Evolutionary conservation across 768 basidiomycete genomes (phyloP).

Genomic region (Lentinula guzmanii): DNA sequence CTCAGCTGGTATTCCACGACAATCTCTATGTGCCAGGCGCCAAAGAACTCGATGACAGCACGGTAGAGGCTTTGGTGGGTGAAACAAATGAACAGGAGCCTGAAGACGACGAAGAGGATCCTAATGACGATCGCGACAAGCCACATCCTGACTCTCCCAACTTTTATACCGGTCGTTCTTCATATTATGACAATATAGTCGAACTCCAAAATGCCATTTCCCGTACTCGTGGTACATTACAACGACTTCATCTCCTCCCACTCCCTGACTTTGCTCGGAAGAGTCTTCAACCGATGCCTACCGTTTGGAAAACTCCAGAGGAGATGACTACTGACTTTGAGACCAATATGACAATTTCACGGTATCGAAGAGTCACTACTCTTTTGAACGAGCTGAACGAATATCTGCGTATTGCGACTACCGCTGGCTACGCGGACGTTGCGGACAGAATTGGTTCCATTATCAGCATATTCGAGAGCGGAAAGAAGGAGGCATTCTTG

Average conservation of each 20-base stretch:
- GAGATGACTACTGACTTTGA: slow-evolving; percentile 56
- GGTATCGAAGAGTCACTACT: slow-evolving; percentile 59
- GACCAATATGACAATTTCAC: slow-evolving; percentile 56
- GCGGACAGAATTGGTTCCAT: slow-evolving; percentile 44
- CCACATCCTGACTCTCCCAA: slow-evolving; percentile 57
- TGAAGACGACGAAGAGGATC: background rate
- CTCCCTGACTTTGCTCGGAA: slow-evolving; percentile 66
- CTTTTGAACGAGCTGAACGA: slow-evolving; percentile 65
- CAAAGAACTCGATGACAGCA: slow-evolving; percentile 5
- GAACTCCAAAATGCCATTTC: slow-evolving; percentile 61
- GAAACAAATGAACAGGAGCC: slow-evolving; percentile 12
- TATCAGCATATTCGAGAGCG: slow-evolving; percentile 58
- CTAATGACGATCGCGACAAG: slow-evolving; percentile 12
- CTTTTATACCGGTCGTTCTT: slow-evolving; percentile 79
- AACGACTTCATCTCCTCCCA: slow-evolving; percentile 64
- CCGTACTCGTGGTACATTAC: slow-evolving; percentile 53
- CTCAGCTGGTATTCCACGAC: slow-evolving; percentile 16
- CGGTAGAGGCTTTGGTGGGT: slow-evolving; percentile 6
- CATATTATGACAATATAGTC: slow-evolving; percentile 67
- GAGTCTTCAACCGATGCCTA: slow-evolving; percentile 49
- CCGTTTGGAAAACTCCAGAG: slow-evolving; percentile 63
- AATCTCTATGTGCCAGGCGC: background rate
- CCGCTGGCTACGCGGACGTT: slow-evolving; percentile 55
- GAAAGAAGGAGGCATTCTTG: slow-evolving; percentile 45
- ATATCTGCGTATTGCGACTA: slow-evolving; percentile 51